Base-by-base conservation (phyloP, 129 eudicot species). In the Ambrosia artemisiifolia region DNA sequence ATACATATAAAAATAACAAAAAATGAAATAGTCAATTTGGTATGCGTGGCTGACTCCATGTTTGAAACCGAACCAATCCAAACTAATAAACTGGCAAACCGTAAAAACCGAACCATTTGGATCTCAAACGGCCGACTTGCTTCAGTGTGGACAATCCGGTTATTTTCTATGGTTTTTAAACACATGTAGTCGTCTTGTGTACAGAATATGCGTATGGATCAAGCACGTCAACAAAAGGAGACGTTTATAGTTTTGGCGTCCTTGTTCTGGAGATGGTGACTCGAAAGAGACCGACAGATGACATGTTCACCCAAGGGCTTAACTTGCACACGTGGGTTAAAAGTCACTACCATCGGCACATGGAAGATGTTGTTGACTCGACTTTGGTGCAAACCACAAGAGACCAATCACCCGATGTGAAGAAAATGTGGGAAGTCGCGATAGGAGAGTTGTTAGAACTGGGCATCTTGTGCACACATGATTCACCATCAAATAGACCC, bases 211-310 rank as follows among this genome's bases (percentile, higher is more conserved):
- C 79, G 12, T 75, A 83, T 55, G 88, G 92, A 67, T 78, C 86
- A 43, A 76, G 30, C 67, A 74, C 85, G 5, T 83, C 88, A 13
- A 84, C 80, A 28, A 62, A 81, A 64, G 92, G 92, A 42, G 92
- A 84, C 48, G 87, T 84, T 36, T 81, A 87, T 75, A 87, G 88
- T 33, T 87, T 87, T 30, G 88, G 92, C 18, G 63, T 87, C 54
- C 69, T 87, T 16, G 86, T 87, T 18, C 82, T 87, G n/a, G 92
- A 87, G 79, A 81, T 79, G 79, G 81, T 87, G 55, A 84, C 88
- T 12, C 32, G 92, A 70, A 87, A 79, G 78, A 78, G 83, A 56
- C 86, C 92, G 28, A 84, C 88, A 11, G 86, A 84, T 30, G 79
- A 78, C 60, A 78, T 84, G 79, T 84, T 87, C 50, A 30, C 38